phyloP scores from a whole-genome alignment of 352 stramenopile species.

The Plasmopara halstedii region DNA sequence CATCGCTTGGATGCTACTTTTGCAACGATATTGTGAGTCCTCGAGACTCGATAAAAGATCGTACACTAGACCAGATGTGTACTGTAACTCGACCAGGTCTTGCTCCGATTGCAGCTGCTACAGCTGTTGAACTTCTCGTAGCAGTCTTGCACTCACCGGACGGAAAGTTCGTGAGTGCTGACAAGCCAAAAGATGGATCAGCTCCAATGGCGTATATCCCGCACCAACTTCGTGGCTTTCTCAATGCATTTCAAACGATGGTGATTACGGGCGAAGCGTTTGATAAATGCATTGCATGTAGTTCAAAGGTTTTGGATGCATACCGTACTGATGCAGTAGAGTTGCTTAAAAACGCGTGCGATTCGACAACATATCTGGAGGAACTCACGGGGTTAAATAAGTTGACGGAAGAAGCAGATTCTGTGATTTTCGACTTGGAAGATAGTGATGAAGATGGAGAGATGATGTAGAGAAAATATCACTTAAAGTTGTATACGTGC shows the following conservation, averaged over 20 bases:
- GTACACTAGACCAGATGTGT: conserved; percentile 99
- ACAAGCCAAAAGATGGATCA: conserved; percentile 40
- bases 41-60: conserved; percentile 94
- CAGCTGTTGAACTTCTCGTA: conserved; percentile 95
- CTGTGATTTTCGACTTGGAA: conserved; percentile 55
- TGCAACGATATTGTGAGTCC: conserved; percentile 99
- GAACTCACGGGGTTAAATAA: conserved; percentile 68
- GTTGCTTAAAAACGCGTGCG: conserved; percentile 58
- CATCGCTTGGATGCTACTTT: conserved; percentile 96
- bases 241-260: conserved; percentile 87
- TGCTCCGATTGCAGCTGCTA: conserved; percentile 86
- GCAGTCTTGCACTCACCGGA: conserved; percentile 91
- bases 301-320: conserved; percentile 76
- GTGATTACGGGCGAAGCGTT: conserved; percentile 88
- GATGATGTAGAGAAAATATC: conserved; percentile 25
- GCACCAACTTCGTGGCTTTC: conserved; percentile 93
- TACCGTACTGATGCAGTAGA: conserved; percentile 52
- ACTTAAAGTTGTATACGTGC: too few species aligned
- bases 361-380: conserved; percentile 65
- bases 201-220: conserved; percentile 81
- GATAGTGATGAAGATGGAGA: conserved; percentile 63
- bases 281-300: conserved; percentile 95
- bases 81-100: conserved; percentile 97
- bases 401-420: conserved; percentile 49
- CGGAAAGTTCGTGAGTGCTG: conserved; percentile 58